Base-by-base conservation (phyloP, 2,329 filamentous ascomycete species). In the Sporothrix globosa region DNA sequence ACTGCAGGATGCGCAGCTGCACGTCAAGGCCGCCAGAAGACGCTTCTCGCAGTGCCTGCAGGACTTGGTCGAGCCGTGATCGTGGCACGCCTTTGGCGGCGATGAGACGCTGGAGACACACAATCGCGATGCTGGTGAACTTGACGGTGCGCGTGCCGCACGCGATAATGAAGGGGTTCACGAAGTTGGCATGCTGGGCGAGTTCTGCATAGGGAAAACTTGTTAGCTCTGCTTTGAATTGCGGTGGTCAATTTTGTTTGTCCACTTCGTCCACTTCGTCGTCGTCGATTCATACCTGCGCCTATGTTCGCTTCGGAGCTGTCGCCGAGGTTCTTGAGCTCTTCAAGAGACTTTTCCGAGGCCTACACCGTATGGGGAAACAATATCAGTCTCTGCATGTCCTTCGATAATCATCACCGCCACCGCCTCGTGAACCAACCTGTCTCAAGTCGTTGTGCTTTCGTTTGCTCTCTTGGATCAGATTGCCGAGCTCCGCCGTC, bases 1-100 rank as follows among this genome's bases (percentile, higher is more conserved):
- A 93, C 79, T 99, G 96, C 17, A 99, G 83, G 68, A 98, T 96
- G 80, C 98, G 98, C 74, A 99, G 87, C 78, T 99, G 96, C 2
- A 97, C 91, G 81, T 99, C 96, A 71, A 97, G 82, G 17, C 88
- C 84, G 77, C 92, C 91, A 79, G 84, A 93, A 74, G 92, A 91
- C 65, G 92, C 94, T 78, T 97, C 92, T 78, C 91, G 91, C 75
- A 99, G 85, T 9, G 94, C 93, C 76, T 96, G 92, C 3, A 99
- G 85, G 17, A 97, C 91, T 78, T 97, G 93, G 77, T 90, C 91
- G 69, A 99, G 83, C 74, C 93, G 90, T 69, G 91, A 88, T 73
- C 89, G 87, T 0, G 96, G 92, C 54, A 99, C 83, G 9, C 92
- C 93, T 75, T 89, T 88, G 68, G 91, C 90, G 69, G 97, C 90